These are phyloP conservation scores for Umbilicus rupestris DNA, from an alignment of 164 flowering plant species.

Conservation along the genomic window DNA sequence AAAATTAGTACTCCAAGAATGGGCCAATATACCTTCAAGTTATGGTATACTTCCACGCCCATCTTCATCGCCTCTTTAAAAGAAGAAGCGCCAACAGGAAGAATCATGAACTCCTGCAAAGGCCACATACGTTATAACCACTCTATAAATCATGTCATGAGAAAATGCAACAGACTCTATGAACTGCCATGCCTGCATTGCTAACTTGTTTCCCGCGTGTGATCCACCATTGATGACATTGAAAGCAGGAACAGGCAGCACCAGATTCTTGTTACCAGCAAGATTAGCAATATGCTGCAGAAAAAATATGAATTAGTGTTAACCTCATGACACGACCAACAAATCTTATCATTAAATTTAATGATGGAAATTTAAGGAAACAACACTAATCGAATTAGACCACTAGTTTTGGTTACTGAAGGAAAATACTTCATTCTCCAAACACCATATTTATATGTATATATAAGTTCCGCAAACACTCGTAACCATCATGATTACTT, in stretches of 20 bases:
- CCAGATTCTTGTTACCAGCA: conserved; percentile 76
- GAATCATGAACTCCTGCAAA: conserved; percentile 86
- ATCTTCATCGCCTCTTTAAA: conserved; percentile 95
- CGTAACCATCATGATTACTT: background rate
- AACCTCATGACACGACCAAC: background rate
- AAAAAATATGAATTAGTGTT: background rate
- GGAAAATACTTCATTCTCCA: no score
- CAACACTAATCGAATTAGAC: no score
- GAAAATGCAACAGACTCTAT: background rate
- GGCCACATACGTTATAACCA: conserved; percentile 10
- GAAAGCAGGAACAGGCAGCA: conserved; percentile 92
- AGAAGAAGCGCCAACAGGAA: conserved; percentile 76
- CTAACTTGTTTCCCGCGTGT: conserved; percentile 90
- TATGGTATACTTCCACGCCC: conserved; percentile 93
- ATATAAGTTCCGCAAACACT: background rate
- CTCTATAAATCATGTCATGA: background rate
- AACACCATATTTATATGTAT: no score
- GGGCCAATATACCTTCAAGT: conserved; percentile 43
- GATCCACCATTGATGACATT: conserved; percentile 95
- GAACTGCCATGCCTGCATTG: conserved; percentile 58
- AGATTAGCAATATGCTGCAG: conserved; percentile 87
- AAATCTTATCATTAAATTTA: background rate
- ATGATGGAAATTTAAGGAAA: background rate
- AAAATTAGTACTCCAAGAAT: background rate
- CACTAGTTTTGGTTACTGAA: no score